phyloP scores from a whole-genome alignment of 1,284 basidiomycete species.

The Ustilago xerochloae region DNA sequence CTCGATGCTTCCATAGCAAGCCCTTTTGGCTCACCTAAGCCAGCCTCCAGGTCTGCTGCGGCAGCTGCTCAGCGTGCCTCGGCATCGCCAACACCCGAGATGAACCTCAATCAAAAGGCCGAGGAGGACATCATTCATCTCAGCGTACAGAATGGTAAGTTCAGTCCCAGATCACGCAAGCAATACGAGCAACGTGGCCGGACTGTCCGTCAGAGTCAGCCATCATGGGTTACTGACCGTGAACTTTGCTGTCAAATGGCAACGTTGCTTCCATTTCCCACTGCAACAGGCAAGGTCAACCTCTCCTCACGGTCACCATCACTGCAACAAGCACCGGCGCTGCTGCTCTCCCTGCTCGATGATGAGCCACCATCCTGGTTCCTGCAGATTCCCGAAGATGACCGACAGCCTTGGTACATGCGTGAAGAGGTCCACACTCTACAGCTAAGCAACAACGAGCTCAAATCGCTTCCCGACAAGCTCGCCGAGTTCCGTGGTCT shows the following conservation, averaged over 20 bases:
- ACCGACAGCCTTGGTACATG: constrained; percentile 55
- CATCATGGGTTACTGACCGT: background rate
- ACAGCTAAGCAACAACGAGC: constrained; percentile 52
- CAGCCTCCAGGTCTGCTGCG: constrained; percentile 5
- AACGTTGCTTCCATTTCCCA: background rate
- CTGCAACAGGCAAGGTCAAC: constrained; percentile 38
- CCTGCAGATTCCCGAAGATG: constrained; percentile 44
- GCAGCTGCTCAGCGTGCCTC: constrained; percentile 4
- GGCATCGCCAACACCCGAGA: constrained; percentile 3
- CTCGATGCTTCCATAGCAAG: constrained; percentile 50
- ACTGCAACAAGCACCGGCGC: constrained; percentile 34
- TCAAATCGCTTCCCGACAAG: constrained; percentile 43
- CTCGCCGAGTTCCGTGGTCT: constrained; percentile 53
- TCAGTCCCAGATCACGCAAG: background rate
- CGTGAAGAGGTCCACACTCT: constrained; percentile 52
- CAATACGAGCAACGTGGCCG: too few species aligned
- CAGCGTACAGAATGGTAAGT: constrained; percentile 43
- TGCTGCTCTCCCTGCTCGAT: constrained; percentile 48
- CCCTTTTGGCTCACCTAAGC: constrained; percentile 53
- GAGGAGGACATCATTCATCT: constrained; percentile 37
- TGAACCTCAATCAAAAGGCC: constrained; percentile 40
- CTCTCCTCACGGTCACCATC: constrained; percentile 52
- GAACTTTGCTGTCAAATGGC: too few species aligned
- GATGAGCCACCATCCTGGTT: constrained; percentile 57
- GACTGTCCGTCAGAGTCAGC: too few species aligned